These are phyloP conservation scores for Pseudocercospora eumusae DNA, from an alignment of 2,329 filamentous ascomycete species.

Conservation along the genomic window DNA sequence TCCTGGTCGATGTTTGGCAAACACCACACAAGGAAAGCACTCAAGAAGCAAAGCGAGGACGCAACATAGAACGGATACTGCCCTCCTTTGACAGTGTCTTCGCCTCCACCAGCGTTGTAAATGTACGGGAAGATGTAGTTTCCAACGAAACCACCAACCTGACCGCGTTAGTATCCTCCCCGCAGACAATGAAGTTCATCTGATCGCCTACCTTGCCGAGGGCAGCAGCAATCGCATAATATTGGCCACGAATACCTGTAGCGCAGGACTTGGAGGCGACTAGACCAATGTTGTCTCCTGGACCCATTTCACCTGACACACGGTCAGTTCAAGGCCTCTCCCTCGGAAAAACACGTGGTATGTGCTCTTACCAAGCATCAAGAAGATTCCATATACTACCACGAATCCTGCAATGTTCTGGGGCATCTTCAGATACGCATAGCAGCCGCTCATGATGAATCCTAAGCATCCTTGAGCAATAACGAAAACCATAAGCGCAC, in stretches of 20 bases:
- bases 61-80: conserved; percentile 93
- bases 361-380: conserved; percentile 58
- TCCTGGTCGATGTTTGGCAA: conserved; percentile 79
- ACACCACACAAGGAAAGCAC: conserved; percentile 65
- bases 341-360: neutral
- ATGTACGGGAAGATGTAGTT: conserved; percentile 73
- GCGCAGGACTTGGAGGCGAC: conserved; percentile 84
- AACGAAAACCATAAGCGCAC: conserved; percentile 71
- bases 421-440: conserved; percentile 66
- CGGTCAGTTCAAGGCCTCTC: neutral
- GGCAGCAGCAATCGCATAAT: conserved; percentile 70
- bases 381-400: conserved; percentile 76
- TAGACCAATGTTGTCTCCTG: conserved; percentile 88
- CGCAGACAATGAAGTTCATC: neutral
- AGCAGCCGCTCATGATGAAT: conserved; percentile 85
- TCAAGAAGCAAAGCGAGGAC: conserved; percentile 73
- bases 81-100: conserved; percentile 56
- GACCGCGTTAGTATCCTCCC: neutral
- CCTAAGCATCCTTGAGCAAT: conserved; percentile 73
- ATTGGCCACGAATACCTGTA: conserved; percentile 77
- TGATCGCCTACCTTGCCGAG: conserved; percentile 62
- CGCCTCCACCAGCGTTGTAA: conserved; percentile 57
- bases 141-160: conserved; percentile 69
- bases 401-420: conserved; percentile 73
- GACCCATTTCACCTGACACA: conserved; percentile 64